Evolutionary conservation across 495 filamentous ascomycete species (phyloP).

Genomic region (Pyrenula aspistea): DNA sequence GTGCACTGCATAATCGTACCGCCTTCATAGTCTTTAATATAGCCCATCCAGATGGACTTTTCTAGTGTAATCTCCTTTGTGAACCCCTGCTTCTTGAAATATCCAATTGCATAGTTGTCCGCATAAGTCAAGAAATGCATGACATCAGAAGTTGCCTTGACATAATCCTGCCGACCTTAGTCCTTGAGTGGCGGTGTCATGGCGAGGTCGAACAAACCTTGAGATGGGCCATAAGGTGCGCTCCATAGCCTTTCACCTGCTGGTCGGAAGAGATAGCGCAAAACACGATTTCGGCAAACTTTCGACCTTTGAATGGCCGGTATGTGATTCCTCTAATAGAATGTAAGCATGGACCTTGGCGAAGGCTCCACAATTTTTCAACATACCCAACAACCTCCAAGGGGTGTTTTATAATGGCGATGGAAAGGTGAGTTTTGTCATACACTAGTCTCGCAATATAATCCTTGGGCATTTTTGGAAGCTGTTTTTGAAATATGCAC

Average conservation of each 20-base stretch:
- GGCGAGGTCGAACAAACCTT: conserved; percentile 36
- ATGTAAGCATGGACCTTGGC: conserved; percentile 9
- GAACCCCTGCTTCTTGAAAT: conserved; percentile 98
- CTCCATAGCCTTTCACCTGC: conserved; percentile 96
- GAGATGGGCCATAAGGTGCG: conserved; percentile 93
- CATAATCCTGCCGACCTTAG: conserved; percentile 57
- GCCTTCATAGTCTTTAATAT: conserved; percentile 99
- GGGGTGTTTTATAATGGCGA: conserved; percentile 95
- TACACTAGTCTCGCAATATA: conserved; percentile 97
- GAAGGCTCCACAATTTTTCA: not conserved
- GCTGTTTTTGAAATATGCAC: conserved; percentile 96
- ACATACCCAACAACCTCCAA: conserved; percentile 76
- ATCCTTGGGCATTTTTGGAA: conserved; percentile 98
- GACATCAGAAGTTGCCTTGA: conserved; percentile 89
- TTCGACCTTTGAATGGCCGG: conserved; percentile 81
- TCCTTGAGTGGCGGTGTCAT: not conserved
- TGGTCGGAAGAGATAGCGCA: conserved; percentile 97
- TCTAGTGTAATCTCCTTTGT: conserved; percentile 96
- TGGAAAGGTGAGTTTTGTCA: conserved; percentile 88
- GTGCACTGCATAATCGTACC: conserved; percentile 99
- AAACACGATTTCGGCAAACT: conserved; percentile 97
- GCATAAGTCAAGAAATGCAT: conserved; percentile 99
- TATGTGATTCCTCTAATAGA: conserved; percentile 78
- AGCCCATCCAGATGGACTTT: conserved; percentile 91
- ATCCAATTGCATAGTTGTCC: conserved; percentile 97